Evolutionary conservation across 345 rosid genomes (phyloP).

Genomic region (Trapa incisa): DNA sequence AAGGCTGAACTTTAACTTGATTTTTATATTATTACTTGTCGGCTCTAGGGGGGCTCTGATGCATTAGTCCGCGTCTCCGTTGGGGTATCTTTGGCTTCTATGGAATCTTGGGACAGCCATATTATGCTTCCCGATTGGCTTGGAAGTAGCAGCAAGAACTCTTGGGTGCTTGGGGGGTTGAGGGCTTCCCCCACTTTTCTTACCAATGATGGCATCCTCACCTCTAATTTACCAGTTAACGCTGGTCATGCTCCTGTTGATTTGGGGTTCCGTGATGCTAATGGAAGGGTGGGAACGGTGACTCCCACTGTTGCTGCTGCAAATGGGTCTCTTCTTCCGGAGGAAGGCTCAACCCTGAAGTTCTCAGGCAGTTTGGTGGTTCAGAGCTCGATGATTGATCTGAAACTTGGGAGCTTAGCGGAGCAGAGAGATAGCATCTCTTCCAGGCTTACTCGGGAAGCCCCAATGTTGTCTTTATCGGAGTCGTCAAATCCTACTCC

Average conservation of each 20-base stretch:
- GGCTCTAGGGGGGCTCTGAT: background rate
- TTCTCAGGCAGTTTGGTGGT: constrained; percentile 22
- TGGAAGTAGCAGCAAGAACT: constrained; percentile 18
- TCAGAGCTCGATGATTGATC: constrained; percentile 15
- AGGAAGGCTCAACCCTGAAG: constrained; percentile 29
- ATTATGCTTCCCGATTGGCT: constrained; percentile 21
- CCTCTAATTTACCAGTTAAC: constrained; percentile 17
- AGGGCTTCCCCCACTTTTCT: constrained; percentile 14
- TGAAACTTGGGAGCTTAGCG: constrained; percentile 14
- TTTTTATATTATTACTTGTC: background rate
- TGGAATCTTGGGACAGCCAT: constrained; percentile 41
- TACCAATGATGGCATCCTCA: constrained; percentile 13
- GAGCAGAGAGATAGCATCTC: constrained; percentile 6
- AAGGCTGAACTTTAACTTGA: background rate
- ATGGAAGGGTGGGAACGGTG: background rate
- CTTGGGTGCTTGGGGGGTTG: constrained; percentile 22
- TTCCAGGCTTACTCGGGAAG: constrained; percentile 9
- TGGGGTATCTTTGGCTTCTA: constrained; percentile 7
- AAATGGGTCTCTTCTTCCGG: constrained; percentile 9
- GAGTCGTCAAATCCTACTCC: constrained; percentile 15
- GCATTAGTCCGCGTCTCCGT: background rate
- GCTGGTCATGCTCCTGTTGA: constrained; percentile 18
- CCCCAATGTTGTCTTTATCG: constrained; percentile 14
- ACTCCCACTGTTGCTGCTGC: constrained; percentile 5
- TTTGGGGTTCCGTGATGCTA: constrained; percentile 17